Base-by-base conservation (phyloP, 106 monocot genomes). In the Dioscorea alata region DNA sequence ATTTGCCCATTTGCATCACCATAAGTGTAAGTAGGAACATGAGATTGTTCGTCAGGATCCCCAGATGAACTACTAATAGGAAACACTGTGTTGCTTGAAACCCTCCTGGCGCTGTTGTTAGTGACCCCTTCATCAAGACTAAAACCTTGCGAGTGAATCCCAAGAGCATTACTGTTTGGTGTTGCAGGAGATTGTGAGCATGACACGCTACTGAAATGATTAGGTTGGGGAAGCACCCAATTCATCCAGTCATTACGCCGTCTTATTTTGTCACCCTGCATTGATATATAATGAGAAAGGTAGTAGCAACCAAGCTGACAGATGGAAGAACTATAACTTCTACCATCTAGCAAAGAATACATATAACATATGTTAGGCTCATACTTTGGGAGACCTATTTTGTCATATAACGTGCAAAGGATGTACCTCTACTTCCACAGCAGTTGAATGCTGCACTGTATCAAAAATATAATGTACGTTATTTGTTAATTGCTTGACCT, bases 361-460 rank as follows among this genome's bases (percentile, higher is more conserved):
- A n/a, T n/a, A n/a, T n/a, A n/a, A n/a, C n/a, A n/a, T n/a, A n/a
- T n/a, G n/a, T n/a, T n/a, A n/a, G n/a, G n/a, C n/a, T n/a, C n/a
- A n/a, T n/a, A n/a, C n/a, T 48, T 9, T 21, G 10, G 7, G 49
- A 65, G 15, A 16, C 48, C 25, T 34, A 34, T 34, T 25, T 67
- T 24, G 23, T 67, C 21, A 52, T 32, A 13, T 22, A 48, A 50
- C 12, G n/a, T 33, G 28, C 14, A 18, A 1, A 28, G 21, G 20
- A 63, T 21, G 33, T 78, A 86, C 91, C 87, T 87, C 82, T 48
- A 87, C 77, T 87, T 91, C 91, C 12, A 91, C 74, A 3, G 79
- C 53, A 15, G 34, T 23, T 59, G 91, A 91, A 34, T 59, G 62
- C 42, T 65, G 76, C 49, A 87, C 70, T n/a, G 91, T 82, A 28